These are phyloP conservation scores for Ziziphus jujuba DNA, from an alignment of 306 rosid genomes.

Conservation along the genomic window DNA sequence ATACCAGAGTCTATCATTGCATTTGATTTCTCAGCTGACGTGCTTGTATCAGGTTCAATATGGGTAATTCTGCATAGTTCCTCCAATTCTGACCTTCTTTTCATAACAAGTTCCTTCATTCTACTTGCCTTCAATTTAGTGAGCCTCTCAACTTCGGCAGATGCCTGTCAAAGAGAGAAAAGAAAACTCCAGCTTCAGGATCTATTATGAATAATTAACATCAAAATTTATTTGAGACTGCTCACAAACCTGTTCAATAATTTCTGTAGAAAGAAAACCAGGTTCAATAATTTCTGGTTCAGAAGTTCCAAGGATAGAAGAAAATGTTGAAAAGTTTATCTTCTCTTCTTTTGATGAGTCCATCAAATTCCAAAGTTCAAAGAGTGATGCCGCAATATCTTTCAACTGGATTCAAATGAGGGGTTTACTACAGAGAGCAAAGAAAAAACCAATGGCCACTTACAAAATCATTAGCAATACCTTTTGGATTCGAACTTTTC, in stretches of 20 bases:
- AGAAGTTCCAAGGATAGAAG: slow-evolving; percentile 50
- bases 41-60: slow-evolving; percentile 85
- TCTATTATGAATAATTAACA: slow-evolving; percentile 4
- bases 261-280: slow-evolving; percentile 71
- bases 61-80: slow-evolving; percentile 80
- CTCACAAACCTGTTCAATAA: slow-evolving; percentile 67
- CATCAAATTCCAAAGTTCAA: slow-evolving; percentile 98
- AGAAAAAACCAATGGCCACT: slow-evolving; percentile 11
- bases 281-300: slow-evolving; percentile 67
- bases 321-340: slow-evolving; percentile 52
- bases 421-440: slow-evolving; percentile 4
- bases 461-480: slow-evolving; percentile 32
- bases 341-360: slow-evolving; percentile 86
- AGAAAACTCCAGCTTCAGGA: slow-evolving; percentile 17
- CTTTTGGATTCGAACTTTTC: slow-evolving; percentile 73
- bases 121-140: slow-evolving; percentile 84
- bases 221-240: slow-evolving; percentile 11
- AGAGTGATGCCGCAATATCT: slow-evolving; percentile 59
- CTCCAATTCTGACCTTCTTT: slow-evolving; percentile 82
- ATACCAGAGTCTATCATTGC: slow-evolving; percentile 94
- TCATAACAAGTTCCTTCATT: slow-evolving; percentile 94
- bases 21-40: slow-evolving; percentile 79
- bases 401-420: slow-evolving; percentile 62
- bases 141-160: slow-evolving; percentile 85
- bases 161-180: slow-evolving; percentile 53